Evolutionary conservation across 371 early-diverging fungal genomes (phyloP).

Genomic region (Rhizopus arrhizus): DNA sequence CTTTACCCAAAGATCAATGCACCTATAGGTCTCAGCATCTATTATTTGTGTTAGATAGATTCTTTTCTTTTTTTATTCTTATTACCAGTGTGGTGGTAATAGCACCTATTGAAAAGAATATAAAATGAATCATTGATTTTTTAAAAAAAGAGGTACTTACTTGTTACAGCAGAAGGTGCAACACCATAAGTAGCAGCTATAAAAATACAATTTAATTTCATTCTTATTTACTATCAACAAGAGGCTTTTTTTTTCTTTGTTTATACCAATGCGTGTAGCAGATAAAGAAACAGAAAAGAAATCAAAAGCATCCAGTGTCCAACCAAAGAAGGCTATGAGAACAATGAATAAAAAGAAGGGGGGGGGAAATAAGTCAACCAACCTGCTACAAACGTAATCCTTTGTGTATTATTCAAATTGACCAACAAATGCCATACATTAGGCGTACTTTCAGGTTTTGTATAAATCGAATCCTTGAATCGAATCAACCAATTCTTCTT

Average conservation of each 20-base stretch:
- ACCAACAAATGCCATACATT: slow-evolving; percentile 42
- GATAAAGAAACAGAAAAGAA: slow-evolving; percentile 66
- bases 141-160: slow-evolving; percentile 24
- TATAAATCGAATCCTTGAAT: slow-evolving; percentile 30
- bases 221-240: no score
- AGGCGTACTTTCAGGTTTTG: slow-evolving; percentile 38
- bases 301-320: slow-evolving; percentile 77
- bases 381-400: slow-evolving; percentile 52
- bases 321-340: slow-evolving; percentile 64
- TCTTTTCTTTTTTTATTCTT: slow-evolving; percentile 8
- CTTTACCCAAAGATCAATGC: slow-evolving; percentile 69
- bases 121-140: slow-evolving; percentile 3
- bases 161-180: slow-evolving; percentile 56
- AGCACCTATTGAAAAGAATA: slow-evolving; percentile 32
- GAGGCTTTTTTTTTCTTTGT: background rate
- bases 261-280: slow-evolving; percentile 43
- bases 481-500: slow-evolving; percentile 21
- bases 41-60: background rate
- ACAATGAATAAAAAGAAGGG: background rate
- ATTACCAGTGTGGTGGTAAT: slow-evolving; percentile 48
- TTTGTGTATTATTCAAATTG: slow-evolving; percentile 39
- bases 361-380: background rate
- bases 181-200: slow-evolving; percentile 60
- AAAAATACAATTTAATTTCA: background rate
- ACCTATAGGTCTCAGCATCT: slow-evolving; percentile 71